phyloP scores from a whole-genome alignment of 768 basidiomycete species.

The Rhizopogon sp. region DNA sequence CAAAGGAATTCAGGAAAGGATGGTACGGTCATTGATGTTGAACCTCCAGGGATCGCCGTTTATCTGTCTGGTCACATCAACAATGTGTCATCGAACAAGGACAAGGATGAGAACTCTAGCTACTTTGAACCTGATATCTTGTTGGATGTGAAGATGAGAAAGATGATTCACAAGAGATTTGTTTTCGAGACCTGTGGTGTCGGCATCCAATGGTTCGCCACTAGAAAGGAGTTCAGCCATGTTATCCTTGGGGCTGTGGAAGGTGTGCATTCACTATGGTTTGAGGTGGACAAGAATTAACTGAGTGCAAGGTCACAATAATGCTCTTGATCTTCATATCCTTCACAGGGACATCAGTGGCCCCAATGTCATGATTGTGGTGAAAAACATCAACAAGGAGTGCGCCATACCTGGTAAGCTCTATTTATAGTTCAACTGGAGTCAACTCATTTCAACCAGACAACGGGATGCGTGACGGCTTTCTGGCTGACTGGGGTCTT shows the following conservation, averaged over 20 bases:
- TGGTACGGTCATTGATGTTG: too few relatives aligned
- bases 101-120: too few relatives aligned
- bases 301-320: neutral
- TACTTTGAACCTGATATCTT: too few relatives aligned
- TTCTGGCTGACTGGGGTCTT: neutral
- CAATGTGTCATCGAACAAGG: too few relatives aligned
- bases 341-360: neutral
- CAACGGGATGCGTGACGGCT: neutral
- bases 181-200: neutral
- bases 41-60: too few relatives aligned
- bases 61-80: too few relatives aligned
- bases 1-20: too few relatives aligned
- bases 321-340: neutral
- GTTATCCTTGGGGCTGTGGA: neutral
- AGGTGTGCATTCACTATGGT: neutral
- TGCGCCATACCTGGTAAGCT: neutral
- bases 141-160: neutral
- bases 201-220: neutral
- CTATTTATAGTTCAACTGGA: neutral
- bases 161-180: neutral
- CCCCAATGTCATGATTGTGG: neutral
- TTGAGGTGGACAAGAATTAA: neutral
- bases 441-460: neutral
- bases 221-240: neutral
- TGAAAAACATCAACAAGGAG: neutral